Percentiles rank a stretch among this genome's conserved stretches.
phyloP scores from a whole-genome alignment of 345 rosid species.

The Raphanus sativus region DNA sequence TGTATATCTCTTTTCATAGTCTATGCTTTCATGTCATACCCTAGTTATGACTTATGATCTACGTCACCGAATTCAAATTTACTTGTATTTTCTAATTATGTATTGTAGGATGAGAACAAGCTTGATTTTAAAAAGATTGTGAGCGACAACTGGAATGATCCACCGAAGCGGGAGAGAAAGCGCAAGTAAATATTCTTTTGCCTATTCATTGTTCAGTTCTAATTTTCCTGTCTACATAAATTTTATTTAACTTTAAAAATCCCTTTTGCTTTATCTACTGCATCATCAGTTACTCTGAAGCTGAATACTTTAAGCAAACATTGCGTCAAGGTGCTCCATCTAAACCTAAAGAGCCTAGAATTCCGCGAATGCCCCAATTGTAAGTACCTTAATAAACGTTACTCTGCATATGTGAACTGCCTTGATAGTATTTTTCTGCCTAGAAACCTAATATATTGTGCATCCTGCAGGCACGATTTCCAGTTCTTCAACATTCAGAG shows the following conservation, averaged over 20 bases:
- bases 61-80: background rate
- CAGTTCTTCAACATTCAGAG: conserved; percentile 97
- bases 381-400: conserved; percentile 40
- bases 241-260: background rate
- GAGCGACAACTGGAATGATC: conserved; percentile 97
- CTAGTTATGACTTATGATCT: conserved; percentile 5
- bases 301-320: conserved; percentile 95
- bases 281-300: conserved; percentile 78
- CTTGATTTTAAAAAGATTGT: conserved; percentile 92
- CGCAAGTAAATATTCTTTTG: conserved; percentile 67
- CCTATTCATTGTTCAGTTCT: conserved; percentile 15
- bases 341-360: conserved; percentile 94
- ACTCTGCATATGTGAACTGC: background rate
- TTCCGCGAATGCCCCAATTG: conserved; percentile 99
- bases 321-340: conserved; percentile 93
- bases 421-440: conserved; percentile 1
- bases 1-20: conserved; percentile 5
- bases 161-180: conserved; percentile 96
- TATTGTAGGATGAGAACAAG: conserved; percentile 76
- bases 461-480: conserved; percentile 78
- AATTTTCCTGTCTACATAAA: conserved; percentile 6
- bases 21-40: conserved; percentile 12
- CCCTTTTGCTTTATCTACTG: conserved; percentile 7
- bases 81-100: background rate
- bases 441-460: background rate